Evolutionary conservation across 805 yeast species (phyloP).

Genomic region (Yamadazyma sp.): DNA sequence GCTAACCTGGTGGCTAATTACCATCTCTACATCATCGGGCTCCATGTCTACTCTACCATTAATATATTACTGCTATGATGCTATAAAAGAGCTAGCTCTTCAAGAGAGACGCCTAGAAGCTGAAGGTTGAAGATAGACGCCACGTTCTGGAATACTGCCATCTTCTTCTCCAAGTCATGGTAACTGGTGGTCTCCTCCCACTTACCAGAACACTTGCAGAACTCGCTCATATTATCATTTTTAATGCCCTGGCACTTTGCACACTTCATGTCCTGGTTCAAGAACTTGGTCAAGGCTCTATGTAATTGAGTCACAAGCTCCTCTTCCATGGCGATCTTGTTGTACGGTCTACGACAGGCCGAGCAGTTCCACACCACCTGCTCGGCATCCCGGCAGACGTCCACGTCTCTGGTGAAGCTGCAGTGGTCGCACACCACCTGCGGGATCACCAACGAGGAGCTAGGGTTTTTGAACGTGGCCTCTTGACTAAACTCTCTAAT

Average conservation of each 20-base stretch:
- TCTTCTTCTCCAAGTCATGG: constrained; percentile 43
- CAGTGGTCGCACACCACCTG: constrained; percentile 81
- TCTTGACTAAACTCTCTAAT: constrained; percentile 81
- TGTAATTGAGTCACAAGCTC: constrained; percentile 65
- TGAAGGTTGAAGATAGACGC: constrained; percentile 61
- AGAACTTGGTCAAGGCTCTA: constrained; percentile 55
- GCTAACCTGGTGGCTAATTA: no score
- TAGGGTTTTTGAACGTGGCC: constrained; percentile 72
- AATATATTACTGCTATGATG: no score
- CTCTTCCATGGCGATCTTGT: constrained; percentile 76
- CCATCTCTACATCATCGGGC: no score
- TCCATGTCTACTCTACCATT: no score
- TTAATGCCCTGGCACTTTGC: constrained; percentile 68
- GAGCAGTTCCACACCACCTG: constrained; percentile 58
- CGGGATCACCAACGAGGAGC: constrained; percentile 63
- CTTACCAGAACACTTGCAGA: constrained; percentile 85
- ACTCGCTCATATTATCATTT: constrained; percentile 64
- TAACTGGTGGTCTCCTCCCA: constrained; percentile 64
- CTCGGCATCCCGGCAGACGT: constrained; percentile 71
- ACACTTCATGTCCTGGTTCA: constrained; percentile 81
- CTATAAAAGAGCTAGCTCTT: constrained; percentile 21
- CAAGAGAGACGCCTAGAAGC: constrained; percentile 45
- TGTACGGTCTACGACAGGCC: constrained; percentile 63
- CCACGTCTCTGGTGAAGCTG: constrained; percentile 70
- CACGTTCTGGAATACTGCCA: constrained; percentile 55